These are phyloP conservation scores for Secale cereale DNA, from an alignment of 176 grass and related monocot genomes.

Conservation along the genomic window DNA sequence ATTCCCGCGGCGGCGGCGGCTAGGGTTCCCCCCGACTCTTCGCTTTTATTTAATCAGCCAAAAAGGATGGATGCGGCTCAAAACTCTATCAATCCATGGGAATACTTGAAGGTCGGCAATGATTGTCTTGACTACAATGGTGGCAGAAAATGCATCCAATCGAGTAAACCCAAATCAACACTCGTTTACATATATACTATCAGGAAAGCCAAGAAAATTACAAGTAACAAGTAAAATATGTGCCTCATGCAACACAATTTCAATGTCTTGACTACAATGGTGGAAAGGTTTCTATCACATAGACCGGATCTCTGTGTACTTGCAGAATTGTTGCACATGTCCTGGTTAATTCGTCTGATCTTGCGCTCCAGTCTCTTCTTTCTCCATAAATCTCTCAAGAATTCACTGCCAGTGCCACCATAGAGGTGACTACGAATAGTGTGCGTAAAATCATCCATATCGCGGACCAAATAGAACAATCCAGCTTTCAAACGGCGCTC, in stretches of 20 bases:
- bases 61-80: too few relatives aligned
- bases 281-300: neutral
- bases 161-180: neutral
- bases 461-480: neutral
- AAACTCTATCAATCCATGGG: too few relatives aligned
- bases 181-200: neutral
- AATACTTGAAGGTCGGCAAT: too few relatives aligned
- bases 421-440: neutral
- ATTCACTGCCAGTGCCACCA: neutral
- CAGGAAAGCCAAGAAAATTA: neutral
- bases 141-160: too few relatives aligned
- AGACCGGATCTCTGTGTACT: neutral
- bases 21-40: too few relatives aligned
- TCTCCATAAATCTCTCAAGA: neutral
- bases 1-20: too few relatives aligned
- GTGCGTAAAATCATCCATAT: neutral
- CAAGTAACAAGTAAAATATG: neutral
- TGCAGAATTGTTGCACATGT: neutral
- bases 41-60: too few relatives aligned
- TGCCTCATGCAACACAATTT: neutral
- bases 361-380: neutral
- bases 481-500: neutral
- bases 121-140: too few relatives aligned
- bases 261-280: neutral
- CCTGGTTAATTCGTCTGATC: neutral